Evolutionary conservation across 371 early-diverging fungal genomes (phyloP).

Genomic region (Nosema muscidifuracis): DNA sequence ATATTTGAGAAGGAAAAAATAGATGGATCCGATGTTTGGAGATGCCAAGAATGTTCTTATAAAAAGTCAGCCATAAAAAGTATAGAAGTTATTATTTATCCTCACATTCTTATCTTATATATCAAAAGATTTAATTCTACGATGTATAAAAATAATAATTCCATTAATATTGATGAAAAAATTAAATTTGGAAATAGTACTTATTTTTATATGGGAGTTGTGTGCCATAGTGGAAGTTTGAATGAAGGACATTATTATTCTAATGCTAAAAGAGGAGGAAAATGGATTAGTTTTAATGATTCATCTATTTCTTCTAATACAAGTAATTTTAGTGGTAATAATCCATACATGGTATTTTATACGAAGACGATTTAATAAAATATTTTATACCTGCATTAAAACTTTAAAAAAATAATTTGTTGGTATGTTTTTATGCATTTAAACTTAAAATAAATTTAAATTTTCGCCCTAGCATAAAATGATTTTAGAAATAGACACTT

Average conservation of each 20-base stretch:
- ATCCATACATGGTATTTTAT: conserved; percentile 51
- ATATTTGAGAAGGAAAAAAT: conserved; percentile 28
- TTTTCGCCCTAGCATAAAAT: not conserved
- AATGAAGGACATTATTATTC: conserved; percentile 53
- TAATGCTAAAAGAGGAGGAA: conserved; percentile 34
- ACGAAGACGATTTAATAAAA: conserved; percentile 1
- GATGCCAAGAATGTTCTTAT: conserved; percentile 43
- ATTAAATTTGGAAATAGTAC: conserved; percentile 24
- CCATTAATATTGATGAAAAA: conserved; percentile 25
- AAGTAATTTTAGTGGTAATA: conserved; percentile 12
- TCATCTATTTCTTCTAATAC: conserved; percentile 15
- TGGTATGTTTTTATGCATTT: no score
- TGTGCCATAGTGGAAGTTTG: conserved; percentile 52
- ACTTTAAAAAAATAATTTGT: no score
- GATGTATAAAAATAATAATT: conserved; percentile 37
- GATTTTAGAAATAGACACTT: not conserved
- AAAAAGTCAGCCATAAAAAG: conserved; percentile 7
- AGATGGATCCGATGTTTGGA: conserved; percentile 19
- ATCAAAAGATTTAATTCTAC: conserved; percentile 43
- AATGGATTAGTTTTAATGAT: conserved; percentile 52
- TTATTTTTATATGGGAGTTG: conserved; percentile 41
- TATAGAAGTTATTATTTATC: conserved; percentile 24
- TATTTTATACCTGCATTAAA: not conserved
- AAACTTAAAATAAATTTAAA: no score
- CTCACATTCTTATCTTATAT: conserved; percentile 49